phyloP scores from a whole-genome alignment of 2,329 filamentous ascomycete genomes.

The Neodidymelliopsis sp. region DNA sequence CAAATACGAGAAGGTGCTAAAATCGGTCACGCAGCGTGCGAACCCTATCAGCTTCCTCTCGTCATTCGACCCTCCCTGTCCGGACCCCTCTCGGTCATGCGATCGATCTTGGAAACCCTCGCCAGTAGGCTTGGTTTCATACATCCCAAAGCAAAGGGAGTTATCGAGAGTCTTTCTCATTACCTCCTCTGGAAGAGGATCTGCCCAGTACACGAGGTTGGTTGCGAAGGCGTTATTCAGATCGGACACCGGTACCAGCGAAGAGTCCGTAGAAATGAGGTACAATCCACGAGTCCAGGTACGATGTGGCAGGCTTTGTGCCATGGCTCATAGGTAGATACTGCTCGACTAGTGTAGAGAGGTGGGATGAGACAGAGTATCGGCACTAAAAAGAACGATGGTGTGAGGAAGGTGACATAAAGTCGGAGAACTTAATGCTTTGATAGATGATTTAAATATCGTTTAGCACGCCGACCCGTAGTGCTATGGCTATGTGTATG shows the following conservation, averaged over 20 bases:
- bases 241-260: slow-evolving; percentile 10
- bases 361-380: too few species aligned
- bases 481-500: too few species aligned
- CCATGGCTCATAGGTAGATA: too few species aligned
- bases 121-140: not conserved
- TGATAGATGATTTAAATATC: too few species aligned
- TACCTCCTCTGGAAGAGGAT: slow-evolving; percentile 9
- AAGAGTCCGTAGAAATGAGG: slow-evolving; percentile 14
- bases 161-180: slow-evolving; percentile 12
- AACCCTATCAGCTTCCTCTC: slow-evolving; percentile 9
- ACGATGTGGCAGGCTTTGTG: slow-evolving; percentile 6
- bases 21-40: slow-evolving; percentile 20
- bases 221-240: slow-evolving; percentile 15
- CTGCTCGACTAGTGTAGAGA: too few species aligned
- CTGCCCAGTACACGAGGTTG: slow-evolving; percentile 18
- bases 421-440: too few species aligned
- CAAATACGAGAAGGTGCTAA: slow-evolving; percentile 14
- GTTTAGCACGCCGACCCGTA: too few species aligned
- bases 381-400: too few species aligned
- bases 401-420: too few species aligned
- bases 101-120: too few species aligned
- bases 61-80: not conserved
- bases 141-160: slow-evolving; percentile 19
- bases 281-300: slow-evolving; percentile 13
- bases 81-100: too few species aligned